Percentiles rank a stretch among this genome's conserved stretches.
phyloP scores from a whole-genome alignment of 129 eudicot species.

The Centrapalus pauciflorus region DNA sequence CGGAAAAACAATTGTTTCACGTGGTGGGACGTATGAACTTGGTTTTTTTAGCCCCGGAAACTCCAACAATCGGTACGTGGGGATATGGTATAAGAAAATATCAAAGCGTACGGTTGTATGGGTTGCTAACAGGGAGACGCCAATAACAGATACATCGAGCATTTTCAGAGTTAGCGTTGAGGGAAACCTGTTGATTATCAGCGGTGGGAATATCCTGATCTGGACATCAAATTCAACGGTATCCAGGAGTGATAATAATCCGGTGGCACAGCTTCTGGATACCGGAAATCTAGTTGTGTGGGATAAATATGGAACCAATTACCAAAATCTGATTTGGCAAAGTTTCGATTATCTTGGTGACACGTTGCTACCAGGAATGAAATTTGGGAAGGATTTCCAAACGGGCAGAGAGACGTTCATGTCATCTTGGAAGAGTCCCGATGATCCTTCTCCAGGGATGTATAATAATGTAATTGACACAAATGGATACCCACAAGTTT shows the following conservation, averaged over 20 bases:
- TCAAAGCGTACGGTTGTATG: conserved; percentile 13
- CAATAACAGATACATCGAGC: neutral
- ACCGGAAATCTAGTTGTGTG: conserved; percentile 30
- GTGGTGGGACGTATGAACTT: neutral
- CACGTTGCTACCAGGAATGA: conserved; percentile 36
- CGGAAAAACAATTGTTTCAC: conserved; percentile 10
- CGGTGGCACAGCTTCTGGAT: conserved; percentile 18
- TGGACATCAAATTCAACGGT: conserved; percentile 21
- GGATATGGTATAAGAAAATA: conserved; percentile 24
- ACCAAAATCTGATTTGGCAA: conserved; percentile 25
- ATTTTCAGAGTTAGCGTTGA: neutral
- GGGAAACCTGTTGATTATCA: conserved; percentile 12
- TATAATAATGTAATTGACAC: neutral
- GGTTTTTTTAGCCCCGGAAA: conserved; percentile 21
- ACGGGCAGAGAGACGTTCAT: neutral
- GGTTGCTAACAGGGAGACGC: conserved; percentile 18
- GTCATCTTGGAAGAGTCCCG: conserved; percentile 27
- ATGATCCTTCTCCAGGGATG: conserved; percentile 29
- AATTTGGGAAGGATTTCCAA: conserved; percentile 21
- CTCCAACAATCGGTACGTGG: conserved; percentile 14
- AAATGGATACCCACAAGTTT: conserved; percentile 28
- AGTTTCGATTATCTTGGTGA: conserved; percentile 32
- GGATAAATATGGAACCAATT: neutral
- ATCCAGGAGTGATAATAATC: neutral
- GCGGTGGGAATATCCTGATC: neutral